Evolutionary conservation across 352 stramenopile species (phyloP), one percentile per base, ranked within the genome.

Genomic region (Phytophthora cajani): DNA sequence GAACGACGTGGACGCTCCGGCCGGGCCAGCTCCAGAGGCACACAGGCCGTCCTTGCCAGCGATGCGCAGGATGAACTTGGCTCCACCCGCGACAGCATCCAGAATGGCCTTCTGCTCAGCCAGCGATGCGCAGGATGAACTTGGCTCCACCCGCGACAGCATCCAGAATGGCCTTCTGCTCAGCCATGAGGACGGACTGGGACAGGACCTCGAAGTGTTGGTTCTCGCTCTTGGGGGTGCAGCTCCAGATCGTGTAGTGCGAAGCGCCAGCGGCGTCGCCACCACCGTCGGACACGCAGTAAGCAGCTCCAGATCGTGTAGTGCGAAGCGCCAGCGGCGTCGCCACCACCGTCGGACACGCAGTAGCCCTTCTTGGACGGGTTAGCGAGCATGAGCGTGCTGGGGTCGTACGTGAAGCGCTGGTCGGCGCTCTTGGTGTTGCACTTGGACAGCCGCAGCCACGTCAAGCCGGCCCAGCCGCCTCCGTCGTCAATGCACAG

Each of bases 401-500:
- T 64, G 58, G 58, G 67, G 32, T 81, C 67, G 11, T 64, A 51
- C 19, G 55, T 38, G 58, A 79, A 77, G 47, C 57, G 59, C 50
- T 81, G 75, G 27, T 79, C 77, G 19, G 21, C 33, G 40, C 72
- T 70, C 12, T 57, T 54, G n/a, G 32, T 16, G 17, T 73, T 36
- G 38, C 27, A 11, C 16, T 32, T 60, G 11, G 54, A 60, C n/a
- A 60, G 54, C 5, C 54, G 54, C n/a, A 60, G 21, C 54, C 10
- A 60, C 16, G 54, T 60, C n/a, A 49, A 36, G 5, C 54, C 54
- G 11, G 54, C 32, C 46, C 36, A 58, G 44, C 58, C 60, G 33
- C 71, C 67, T 4, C 62, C 65, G 17, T 74, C 67, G 27, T 82
- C 71, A 12, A 79, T 50, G 46, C 75, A 81, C 33, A 80, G 30